Evolutionary conservation across 2,329 filamentous ascomycete species (phyloP).

Genomic region (Fusarium mexicanum): DNA sequence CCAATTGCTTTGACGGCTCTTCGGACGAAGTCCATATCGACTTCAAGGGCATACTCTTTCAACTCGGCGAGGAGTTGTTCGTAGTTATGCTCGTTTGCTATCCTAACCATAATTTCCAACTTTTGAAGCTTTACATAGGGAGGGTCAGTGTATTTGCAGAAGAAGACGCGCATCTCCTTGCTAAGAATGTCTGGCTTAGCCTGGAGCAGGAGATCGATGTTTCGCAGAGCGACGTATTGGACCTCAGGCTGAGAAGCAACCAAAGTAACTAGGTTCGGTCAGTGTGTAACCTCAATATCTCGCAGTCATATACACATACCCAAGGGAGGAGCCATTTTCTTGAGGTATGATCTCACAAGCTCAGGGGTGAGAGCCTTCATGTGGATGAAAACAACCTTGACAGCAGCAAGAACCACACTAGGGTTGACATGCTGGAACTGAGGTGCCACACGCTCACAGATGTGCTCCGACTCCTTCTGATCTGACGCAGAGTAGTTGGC

Average conservation of each 20-base stretch:
- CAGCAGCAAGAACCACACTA: conserved; percentile 94
- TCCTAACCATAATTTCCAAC: conserved; percentile 98
- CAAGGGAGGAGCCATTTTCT: conserved; percentile 98
- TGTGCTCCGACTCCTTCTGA: conserved; percentile 95
- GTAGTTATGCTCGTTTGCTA: conserved; percentile 96
- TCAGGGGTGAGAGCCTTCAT: conserved; percentile 87
- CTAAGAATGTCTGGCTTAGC: conserved; percentile 96
- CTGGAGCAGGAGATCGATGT: conserved; percentile 95
- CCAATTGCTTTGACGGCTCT: conserved; percentile 95
- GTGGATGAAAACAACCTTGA: conserved; percentile 97
- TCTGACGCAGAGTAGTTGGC: conserved; percentile 89
- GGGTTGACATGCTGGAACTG: conserved; percentile 99
- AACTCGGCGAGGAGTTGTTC: conserved; percentile 93
- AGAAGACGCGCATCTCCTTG: conserved; percentile 98
- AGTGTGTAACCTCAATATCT: background rate
- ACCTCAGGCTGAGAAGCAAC: conserved; percentile 96
- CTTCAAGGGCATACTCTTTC: conserved; percentile 97
- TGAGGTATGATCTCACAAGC: conserved; percentile 84
- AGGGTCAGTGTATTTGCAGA: conserved; percentile 99
- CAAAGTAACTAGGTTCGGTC: conserved; percentile 75
- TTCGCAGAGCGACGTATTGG: conserved; percentile 94
- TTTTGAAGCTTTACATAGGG: conserved; percentile 98
- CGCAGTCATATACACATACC: conserved; percentile 64
- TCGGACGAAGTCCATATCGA: conserved; percentile 98
- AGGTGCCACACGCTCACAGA: conserved; percentile 93